Conservation (phyloP, 768 basidiomycete species). For the Lentinula guzmanii region DNA sequence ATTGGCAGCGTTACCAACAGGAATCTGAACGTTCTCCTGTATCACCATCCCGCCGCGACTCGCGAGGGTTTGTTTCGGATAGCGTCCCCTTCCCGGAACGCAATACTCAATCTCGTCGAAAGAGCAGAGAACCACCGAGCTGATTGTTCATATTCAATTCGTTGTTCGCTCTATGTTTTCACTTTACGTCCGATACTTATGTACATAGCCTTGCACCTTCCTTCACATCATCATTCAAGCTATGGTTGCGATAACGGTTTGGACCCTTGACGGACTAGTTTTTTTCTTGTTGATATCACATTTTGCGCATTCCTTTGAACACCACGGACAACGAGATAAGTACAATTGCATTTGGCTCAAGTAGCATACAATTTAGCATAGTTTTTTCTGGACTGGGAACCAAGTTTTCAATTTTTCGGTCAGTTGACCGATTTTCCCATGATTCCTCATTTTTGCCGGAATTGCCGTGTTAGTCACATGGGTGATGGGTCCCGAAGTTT, state of each 20-base stretch:
- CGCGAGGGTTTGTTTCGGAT: slow-evolving; percentile 21
- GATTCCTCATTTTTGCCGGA: not conserved
- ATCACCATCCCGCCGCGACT: slow-evolving; percentile 21
- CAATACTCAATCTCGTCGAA: slow-evolving; percentile 20
- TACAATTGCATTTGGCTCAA: slow-evolving; percentile 2
- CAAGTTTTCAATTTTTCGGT: not conserved
- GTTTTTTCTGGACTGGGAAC: not conserved
- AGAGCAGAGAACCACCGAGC: slow-evolving; percentile 23
- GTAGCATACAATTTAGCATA: slow-evolving; percentile 4
- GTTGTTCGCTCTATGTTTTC: slow-evolving; percentile 22
- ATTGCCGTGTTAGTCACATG: not conserved
- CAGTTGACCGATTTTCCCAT: not conserved
- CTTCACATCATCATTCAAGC: not conserved
- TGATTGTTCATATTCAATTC: slow-evolving; percentile 14
- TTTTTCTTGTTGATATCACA: not conserved
- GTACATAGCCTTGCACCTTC: slow-evolving; percentile 9
- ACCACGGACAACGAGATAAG: not conserved
- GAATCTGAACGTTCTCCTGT: slow-evolving; percentile 24
- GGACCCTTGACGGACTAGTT: not conserved
- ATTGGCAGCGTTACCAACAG: slow-evolving; percentile 75
- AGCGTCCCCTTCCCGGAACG: slow-evolving; percentile 53
- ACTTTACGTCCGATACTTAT: slow-evolving; percentile 18
- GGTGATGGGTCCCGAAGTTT: not conserved
- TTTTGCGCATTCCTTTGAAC: not conserved
- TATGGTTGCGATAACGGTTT: not conserved